These are phyloP conservation scores for Cornus suecica DNA, from an alignment of 148 eudicot genomes.

Conservation along the genomic window DNA sequence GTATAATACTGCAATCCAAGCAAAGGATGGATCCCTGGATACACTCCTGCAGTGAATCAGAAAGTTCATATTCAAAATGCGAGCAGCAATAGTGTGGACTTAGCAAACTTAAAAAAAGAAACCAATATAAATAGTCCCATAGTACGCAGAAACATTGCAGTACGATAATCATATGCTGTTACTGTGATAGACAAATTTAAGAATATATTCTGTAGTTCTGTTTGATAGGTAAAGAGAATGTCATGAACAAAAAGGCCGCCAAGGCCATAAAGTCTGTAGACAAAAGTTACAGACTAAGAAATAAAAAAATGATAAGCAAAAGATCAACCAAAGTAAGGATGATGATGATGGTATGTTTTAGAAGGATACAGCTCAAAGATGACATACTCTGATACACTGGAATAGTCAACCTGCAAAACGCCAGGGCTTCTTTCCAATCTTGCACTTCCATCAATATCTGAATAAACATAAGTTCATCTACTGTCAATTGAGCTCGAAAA, in stretches of 20 bases:
- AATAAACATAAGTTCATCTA: conserved; percentile 11
- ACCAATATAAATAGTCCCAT: too few relatives aligned
- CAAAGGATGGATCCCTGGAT: conserved; percentile 77
- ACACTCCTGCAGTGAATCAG: conserved; percentile 52
- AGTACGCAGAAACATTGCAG: too few relatives aligned
- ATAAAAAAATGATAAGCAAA: too few relatives aligned
- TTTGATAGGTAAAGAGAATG: too few relatives aligned
- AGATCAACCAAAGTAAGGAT: too few relatives aligned
- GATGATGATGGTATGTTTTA: background rate
- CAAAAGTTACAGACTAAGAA: too few relatives aligned
- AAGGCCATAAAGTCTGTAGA: too few relatives aligned
- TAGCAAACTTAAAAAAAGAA: background rate
- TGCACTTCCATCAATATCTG: conserved; percentile 82
- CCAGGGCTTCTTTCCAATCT: conserved; percentile 70
- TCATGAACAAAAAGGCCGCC: too few relatives aligned
- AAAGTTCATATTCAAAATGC: background rate
- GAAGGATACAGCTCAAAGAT: background rate
- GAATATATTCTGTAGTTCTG: background rate
- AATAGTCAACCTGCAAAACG: conserved; percentile 67
- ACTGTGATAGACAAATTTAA: too few relatives aligned
- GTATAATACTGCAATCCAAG: conserved; percentile 90
- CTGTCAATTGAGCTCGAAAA: background rate
- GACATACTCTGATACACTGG: conserved; percentile 80
- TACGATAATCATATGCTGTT: too few relatives aligned
- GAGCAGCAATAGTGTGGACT: background rate